A percentile compares a stretch with the other conserved stretches of the same genome.
Conservation (phyloP, 2,329 filamentous ascomycete genomes). For the Fusarium sp. region DNA sequence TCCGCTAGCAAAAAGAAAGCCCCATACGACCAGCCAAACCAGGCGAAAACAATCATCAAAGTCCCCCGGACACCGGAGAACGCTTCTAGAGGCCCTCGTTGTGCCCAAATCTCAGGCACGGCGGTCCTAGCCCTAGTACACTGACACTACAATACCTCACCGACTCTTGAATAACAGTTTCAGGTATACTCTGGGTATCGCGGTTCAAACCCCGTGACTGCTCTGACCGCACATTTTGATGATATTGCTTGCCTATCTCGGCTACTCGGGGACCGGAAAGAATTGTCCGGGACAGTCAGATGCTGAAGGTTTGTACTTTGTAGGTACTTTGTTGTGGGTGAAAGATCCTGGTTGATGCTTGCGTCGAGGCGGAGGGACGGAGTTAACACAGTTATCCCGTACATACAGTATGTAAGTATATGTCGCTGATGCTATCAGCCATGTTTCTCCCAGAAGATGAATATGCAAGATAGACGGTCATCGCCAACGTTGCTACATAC, state of each 20-base stretch:
- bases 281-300: slow-evolving; percentile 26
- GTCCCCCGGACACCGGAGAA: slow-evolving; percentile 18
- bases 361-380: slow-evolving; percentile 4
- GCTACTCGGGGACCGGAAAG: slow-evolving; percentile 23
- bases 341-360: slow-evolving; percentile 14
- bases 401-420: neutral
- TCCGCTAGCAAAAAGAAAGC: slow-evolving; percentile 17
- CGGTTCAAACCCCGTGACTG: slow-evolving; percentile 22
- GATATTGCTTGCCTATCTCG: slow-evolving; percentile 4
- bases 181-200: slow-evolving; percentile 28
- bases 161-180: slow-evolving; percentile 7
- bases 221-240: slow-evolving; percentile 37
- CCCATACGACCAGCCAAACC: slow-evolving; percentile 21
- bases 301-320: neutral
- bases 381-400: neutral
- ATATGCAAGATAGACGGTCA: slow-evolving; percentile 37
- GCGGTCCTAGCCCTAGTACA: slow-evolving; percentile 11
- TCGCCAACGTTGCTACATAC: slow-evolving; percentile 26
- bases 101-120: slow-evolving; percentile 20
- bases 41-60: slow-evolving; percentile 32
- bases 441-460: slow-evolving; percentile 15
- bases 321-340: neutral
- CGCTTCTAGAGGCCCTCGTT: slow-evolving; percentile 22
- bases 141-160: slow-evolving; percentile 18
- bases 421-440: slow-evolving; percentile 2